phyloP scores from a whole-genome alignment of 2,329 filamentous ascomycete genomes.

The Colletotrichum sojae region DNA sequence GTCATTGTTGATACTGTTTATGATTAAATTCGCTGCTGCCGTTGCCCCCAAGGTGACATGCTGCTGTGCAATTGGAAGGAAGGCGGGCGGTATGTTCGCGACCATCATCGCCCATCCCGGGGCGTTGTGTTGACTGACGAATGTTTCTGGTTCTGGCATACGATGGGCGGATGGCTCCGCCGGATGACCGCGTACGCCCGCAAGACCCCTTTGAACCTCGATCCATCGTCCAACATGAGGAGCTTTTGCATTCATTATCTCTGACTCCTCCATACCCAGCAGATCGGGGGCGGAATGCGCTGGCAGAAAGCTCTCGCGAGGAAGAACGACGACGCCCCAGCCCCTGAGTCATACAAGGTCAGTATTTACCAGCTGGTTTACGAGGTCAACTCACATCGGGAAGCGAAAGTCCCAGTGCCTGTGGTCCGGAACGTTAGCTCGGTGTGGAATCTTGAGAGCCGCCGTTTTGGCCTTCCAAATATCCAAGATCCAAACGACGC shows the following conservation, averaged over 20 bases:
- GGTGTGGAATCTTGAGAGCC: slow-evolving; percentile 30
- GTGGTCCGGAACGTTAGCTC: slow-evolving; percentile 20
- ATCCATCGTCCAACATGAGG: slow-evolving; percentile 31
- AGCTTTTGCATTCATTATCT: slow-evolving; percentile 31
- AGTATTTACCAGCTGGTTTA: neutral
- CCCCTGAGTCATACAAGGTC: slow-evolving; percentile 49
- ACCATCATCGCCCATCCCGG: neutral
- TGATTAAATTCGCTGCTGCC: neutral
- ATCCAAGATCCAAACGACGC: slow-evolving; percentile 63
- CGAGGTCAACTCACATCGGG: slow-evolving; percentile 13
- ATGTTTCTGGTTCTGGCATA: slow-evolving; percentile 19
- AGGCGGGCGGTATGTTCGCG: too few species aligned
- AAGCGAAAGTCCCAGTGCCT: slow-evolving; percentile 43
- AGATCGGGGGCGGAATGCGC: slow-evolving; percentile 44
- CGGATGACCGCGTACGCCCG: slow-evolving; percentile 37
- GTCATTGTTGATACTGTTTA: neutral
- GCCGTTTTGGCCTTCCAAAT: slow-evolving; percentile 61
- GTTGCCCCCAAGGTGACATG: too few species aligned
- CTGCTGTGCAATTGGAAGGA: too few species aligned
- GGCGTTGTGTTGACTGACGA: neutral
- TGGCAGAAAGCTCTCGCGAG: slow-evolving; percentile 58
- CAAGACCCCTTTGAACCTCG: slow-evolving; percentile 34
- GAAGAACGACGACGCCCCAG: slow-evolving; percentile 66
- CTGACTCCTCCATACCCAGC: slow-evolving; percentile 12
- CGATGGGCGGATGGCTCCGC: slow-evolving; percentile 17